Base-by-base conservation (phyloP, 163 green algal species). In the Prototheca wickerhamii region DNA sequence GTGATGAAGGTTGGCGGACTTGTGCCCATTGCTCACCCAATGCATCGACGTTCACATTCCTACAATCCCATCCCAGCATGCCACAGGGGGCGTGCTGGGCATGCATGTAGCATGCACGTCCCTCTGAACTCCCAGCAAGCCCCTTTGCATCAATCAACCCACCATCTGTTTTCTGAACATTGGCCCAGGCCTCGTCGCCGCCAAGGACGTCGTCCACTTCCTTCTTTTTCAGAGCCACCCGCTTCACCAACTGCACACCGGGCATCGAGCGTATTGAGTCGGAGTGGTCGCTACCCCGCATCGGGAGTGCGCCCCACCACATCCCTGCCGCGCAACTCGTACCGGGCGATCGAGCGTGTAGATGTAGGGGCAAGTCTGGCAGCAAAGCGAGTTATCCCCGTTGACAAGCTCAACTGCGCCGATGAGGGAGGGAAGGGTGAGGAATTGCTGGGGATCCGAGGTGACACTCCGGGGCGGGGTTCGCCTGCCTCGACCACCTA, bases 201-300 rank as follows among this genome's bases (percentile, higher is more conserved):
- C 88, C 90, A 7, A 97, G 73, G 29, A 98, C 87, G 61, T 96
- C 87, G 64, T 96, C 91, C 1, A 95, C 88, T 49, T 91, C 69
- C 70, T 98, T 98, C 29, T 72, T 77, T 20, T 80, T 72, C 17
- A 95, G 56, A 17, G 71, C 63, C 26, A 84, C 72, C 21, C 75
- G 66, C 58, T 91, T 86, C 8, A 60, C 72, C 26, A 95, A 82
- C 84, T 92, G 80, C 34, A 55, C 28, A 10, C 4, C 28, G 44
- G 4, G 5, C 37, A 43, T 15, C 17, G 33, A 17, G 44, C 30
- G 30, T 23, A 28, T 17, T 30, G 30, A 31, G 4, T 26, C 3
- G n/a, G 40, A 50, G n/a, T n/a, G n/a, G n/a, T n/a, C n/a, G n/a
- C n/a, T n/a, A 49, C 40, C 40, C 40, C 12, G 40, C 40, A 49